phyloP scores from a whole-genome alignment of 192 early-diverging fungal genomes.

The Jimgerdemannia lactiflua region DNA sequence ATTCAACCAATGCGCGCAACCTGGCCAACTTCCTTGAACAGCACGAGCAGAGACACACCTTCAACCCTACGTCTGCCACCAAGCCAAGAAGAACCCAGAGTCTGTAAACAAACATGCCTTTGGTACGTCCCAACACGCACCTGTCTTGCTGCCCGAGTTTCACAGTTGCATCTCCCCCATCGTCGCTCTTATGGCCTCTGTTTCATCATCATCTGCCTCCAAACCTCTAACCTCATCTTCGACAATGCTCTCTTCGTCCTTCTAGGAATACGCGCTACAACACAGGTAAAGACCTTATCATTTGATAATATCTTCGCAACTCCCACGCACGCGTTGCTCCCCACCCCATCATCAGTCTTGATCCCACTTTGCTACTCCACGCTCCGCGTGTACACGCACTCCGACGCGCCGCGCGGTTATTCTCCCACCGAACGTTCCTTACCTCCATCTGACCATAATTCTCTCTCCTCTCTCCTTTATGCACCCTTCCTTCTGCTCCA shows the following conservation, averaged over 20 bases:
- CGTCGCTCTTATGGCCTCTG: not conserved
- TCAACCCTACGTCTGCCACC: not conserved
- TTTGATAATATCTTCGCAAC: not conserved
- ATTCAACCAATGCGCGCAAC: not conserved
- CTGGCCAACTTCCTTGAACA: not conserved
- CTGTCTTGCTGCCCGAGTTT: not conserved
- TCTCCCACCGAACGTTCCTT: too few species aligned
- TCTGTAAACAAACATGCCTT: constrained; percentile 22
- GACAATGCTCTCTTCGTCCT: not conserved
- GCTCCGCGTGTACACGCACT: too few species aligned
- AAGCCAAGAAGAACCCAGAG: not conserved
- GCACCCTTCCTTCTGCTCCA: not conserved
- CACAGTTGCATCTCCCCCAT: not conserved
- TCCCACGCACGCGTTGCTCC: not conserved
- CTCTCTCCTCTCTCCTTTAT: not conserved
- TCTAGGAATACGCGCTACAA: constrained; percentile 55
- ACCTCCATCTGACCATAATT: too few species aligned
- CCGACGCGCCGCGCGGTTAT: too few species aligned
- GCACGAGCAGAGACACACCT: not conserved
- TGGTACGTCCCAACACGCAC: constrained; percentile 15
- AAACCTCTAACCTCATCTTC: not conserved
- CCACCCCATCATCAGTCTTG: too few species aligned
- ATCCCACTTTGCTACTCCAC: too few species aligned
- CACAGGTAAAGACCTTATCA: constrained; percentile 38
- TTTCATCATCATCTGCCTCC: not conserved